These are phyloP conservation scores for Apiospora koreana DNA, from an alignment of 2,329 filamentous ascomycete species.

Conservation along the genomic window DNA sequence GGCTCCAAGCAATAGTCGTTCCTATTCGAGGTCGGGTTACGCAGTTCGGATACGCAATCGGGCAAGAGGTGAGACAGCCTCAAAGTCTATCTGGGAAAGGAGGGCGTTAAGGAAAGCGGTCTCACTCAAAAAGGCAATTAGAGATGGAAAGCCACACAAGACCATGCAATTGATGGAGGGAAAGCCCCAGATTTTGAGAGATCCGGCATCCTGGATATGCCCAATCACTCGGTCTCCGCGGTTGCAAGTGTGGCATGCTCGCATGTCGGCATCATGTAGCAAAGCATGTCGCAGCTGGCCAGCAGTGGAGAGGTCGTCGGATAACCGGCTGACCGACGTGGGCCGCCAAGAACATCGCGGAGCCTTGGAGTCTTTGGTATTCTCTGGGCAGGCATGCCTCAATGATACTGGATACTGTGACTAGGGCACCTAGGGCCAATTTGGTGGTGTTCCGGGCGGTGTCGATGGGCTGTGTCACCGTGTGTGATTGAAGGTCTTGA, in stretches of 20 bases:
- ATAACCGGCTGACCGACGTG: constrained; percentile 3
- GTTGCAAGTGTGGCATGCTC: background rate
- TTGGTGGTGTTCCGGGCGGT: background rate
- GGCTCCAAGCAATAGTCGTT: background rate
- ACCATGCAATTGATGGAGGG: background rate
- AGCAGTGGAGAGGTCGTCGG: background rate
- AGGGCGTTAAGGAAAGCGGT: background rate
- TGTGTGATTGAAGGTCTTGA: background rate
- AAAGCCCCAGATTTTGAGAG: constrained; percentile 5
- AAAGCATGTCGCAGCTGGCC: background rate
- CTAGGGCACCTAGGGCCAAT: too few species aligned
- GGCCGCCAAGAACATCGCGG: background rate
- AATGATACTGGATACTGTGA: background rate
- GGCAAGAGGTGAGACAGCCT: background rate
- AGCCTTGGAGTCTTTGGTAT: background rate
- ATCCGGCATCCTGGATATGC: background rate
- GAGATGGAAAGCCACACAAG: background rate
- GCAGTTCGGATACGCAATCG: background rate
- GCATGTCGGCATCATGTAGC: background rate
- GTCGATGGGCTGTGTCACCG: background rate
- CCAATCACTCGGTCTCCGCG: background rate
- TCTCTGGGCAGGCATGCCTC: background rate
- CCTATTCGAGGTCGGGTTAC: background rate
- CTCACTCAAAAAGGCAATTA: background rate
- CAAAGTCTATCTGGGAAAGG: background rate